Base-by-base conservation (phyloP, 495 filamentous ascomycete genomes). In the Daldinia bambusicola region DNA sequence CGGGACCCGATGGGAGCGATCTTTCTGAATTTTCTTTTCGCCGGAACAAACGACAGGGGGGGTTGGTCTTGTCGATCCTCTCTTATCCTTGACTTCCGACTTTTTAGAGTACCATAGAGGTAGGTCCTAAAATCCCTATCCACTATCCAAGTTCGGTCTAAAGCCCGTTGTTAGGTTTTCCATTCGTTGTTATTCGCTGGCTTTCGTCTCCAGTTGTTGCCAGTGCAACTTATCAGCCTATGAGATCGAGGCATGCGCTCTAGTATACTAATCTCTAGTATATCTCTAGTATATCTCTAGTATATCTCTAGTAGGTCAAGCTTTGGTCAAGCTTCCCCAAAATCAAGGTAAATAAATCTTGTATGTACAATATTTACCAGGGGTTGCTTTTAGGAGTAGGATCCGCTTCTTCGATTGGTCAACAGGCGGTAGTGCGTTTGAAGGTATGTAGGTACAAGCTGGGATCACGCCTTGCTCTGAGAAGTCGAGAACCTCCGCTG, bases 351-450 rank as follows among this genome's bases (percentile, higher is more conserved):
- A 61, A 66, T 66, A 56, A 20, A 20, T 66, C 60, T 61, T 48
- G 20, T 65, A 32, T 31, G 8, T 18, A 7, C 10, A 20, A 6
- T 50, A 40, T 55, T 68, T 64, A 66, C 66, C 26, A 69, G 70
- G 57, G 69, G 57, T 72, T 45, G 48, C 38, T 18, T 26, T 26
- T 26, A 64, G 52, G 22, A 57, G 20, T 14, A 51, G 50, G 65
- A 58, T 41, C 69, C 65, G 70, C 61, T 71, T 67, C 59, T 13
- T 56, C 55, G 36, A 65, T 58, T 72, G 65, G 61, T 61, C 67
- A 26, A 26, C 26, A 3, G 51, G 69, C 67, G 20, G 70, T 65
- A 68, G 70, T 72, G 70, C 70, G 70, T 72, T 72, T 72, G 70
- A 72, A 26, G 26, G 26, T 62, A 72, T 72, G 70, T 69, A 69